Percentiles rank a stretch among this genome's conserved stretches.
These are phyloP conservation scores for Xylaria sp. DNA, from an alignment of 495 filamentous ascomycete species.

Conservation along the genomic window DNA sequence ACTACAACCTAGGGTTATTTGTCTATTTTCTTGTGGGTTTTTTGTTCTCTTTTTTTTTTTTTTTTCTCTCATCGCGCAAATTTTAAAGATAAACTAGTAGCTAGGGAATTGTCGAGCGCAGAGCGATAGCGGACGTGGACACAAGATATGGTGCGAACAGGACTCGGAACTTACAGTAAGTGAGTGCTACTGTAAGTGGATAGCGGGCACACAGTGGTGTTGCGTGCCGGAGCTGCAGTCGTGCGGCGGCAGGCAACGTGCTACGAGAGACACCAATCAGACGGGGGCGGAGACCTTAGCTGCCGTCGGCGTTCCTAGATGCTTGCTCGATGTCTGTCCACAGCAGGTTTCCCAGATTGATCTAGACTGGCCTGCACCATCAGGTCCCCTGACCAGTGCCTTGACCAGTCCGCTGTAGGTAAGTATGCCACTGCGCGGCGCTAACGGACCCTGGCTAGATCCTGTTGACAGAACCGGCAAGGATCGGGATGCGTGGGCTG, in stretches of 20 bases:
- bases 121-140: no score
- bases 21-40: not conserved
- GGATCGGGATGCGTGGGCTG: not conserved
- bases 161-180: no score
- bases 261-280: constrained; percentile 7
- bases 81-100: not conserved
- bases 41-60: no score
- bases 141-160: no score
- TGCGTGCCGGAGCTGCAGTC: not conserved
- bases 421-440: not conserved
- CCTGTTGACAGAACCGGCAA: not conserved
- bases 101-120: no score
- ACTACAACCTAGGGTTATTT: not conserved
- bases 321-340: not conserved
- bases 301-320: not conserved
- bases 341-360: constrained; percentile 14
- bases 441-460: not conserved
- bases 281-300: constrained; percentile 9
- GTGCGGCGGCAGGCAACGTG: constrained; percentile 14
- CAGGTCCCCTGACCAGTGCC: not conserved
- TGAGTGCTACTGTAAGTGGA: no score
- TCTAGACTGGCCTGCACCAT: constrained; percentile 17
- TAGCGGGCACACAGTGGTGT: no score
- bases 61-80: no score
- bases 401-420: not conserved